Evolutionary conservation across 306 rosid genomes (phyloP).

Genomic region (Boehmeria nivea): DNA sequence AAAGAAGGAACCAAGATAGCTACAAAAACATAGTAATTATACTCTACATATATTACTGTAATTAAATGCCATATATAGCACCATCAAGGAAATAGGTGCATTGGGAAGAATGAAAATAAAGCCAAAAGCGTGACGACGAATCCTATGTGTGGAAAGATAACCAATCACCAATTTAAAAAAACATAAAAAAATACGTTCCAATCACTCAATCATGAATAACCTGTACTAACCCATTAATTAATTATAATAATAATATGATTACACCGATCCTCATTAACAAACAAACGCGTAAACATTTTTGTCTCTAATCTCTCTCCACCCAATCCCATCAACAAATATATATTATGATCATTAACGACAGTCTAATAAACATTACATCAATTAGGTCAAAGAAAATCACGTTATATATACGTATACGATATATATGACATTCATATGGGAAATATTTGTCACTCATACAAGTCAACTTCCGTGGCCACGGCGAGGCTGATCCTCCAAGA

Average conservation of each 20-base stretch:
- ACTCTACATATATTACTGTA: too few relatives aligned
- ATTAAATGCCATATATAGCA: too few relatives aligned
- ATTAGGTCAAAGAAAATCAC: too few relatives aligned
- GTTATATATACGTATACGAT: too few relatives aligned
- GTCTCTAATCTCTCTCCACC: constrained; percentile 6
- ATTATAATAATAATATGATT: background rate
- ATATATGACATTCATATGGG: background rate
- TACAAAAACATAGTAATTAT: too few relatives aligned
- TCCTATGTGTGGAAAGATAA: constrained; percentile 9
- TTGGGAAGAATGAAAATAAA: background rate
- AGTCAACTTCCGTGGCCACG: constrained; percentile 7
- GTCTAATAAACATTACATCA: too few relatives aligned
- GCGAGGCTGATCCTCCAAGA: constrained; percentile 21
- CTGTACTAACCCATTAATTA: background rate
- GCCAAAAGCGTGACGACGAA: constrained; percentile 10
- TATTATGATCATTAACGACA: too few relatives aligned
- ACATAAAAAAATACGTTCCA: background rate
- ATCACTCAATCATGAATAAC: constrained; percentile 4
- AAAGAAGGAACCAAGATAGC: too few relatives aligned
- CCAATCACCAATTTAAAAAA: background rate
- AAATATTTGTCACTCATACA: constrained; percentile 7
- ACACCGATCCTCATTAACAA: too few relatives aligned
- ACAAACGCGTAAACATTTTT: constrained; percentile 5
- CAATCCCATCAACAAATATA: background rate
- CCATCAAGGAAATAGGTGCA: background rate